Evolutionary conservation across 768 basidiomycete genomes (phyloP).

Genomic region (Tulasnella sp.): DNA sequence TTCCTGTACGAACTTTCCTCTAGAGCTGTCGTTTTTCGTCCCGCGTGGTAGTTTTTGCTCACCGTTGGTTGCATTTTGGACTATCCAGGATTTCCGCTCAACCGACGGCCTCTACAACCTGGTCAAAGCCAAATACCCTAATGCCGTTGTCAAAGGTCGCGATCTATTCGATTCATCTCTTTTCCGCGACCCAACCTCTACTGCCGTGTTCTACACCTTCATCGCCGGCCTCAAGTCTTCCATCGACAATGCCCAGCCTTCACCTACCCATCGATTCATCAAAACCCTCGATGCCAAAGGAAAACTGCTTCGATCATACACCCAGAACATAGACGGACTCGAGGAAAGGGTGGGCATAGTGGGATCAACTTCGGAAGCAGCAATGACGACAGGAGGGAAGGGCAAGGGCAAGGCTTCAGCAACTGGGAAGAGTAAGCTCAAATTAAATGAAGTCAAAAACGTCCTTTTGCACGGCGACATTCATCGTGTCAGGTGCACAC

Average conservation of each 20-base stretch:
- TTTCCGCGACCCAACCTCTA: constrained; percentile 81
- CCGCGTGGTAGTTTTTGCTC: not conserved
- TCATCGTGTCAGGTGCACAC: constrained; percentile 80
- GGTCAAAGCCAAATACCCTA: constrained; percentile 79
- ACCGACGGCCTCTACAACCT: constrained; percentile 88
- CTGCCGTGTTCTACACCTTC: constrained; percentile 90
- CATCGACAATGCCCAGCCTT: constrained; percentile 73
- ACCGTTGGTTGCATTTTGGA: constrained; percentile 19
- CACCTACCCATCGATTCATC: constrained; percentile 86
- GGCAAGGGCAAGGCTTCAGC: constrained; percentile 40
- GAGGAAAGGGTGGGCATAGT: constrained; percentile 77
- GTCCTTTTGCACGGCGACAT: constrained; percentile 95
- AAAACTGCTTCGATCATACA: constrained; percentile 85
- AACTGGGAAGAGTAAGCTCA: constrained; percentile 69
- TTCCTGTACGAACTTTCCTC: constrained; percentile 66
- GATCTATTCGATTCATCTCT: constrained; percentile 93
- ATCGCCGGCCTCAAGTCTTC: constrained; percentile 85
- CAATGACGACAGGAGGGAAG: constrained; percentile 8
- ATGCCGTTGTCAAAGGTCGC: constrained; percentile 81
- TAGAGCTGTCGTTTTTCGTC: not conserved
- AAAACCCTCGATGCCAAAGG: constrained; percentile 76
- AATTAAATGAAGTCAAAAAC: constrained; percentile 70
- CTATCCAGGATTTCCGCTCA: constrained; percentile 85
- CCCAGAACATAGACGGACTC: constrained; percentile 96
- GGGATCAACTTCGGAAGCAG: constrained; percentile 41